Evolutionary conservation across 129 eudicot species (phyloP), one percentile per base, ranked within the genome.

Genomic region (Heracleum sosnowskyi): DNA sequence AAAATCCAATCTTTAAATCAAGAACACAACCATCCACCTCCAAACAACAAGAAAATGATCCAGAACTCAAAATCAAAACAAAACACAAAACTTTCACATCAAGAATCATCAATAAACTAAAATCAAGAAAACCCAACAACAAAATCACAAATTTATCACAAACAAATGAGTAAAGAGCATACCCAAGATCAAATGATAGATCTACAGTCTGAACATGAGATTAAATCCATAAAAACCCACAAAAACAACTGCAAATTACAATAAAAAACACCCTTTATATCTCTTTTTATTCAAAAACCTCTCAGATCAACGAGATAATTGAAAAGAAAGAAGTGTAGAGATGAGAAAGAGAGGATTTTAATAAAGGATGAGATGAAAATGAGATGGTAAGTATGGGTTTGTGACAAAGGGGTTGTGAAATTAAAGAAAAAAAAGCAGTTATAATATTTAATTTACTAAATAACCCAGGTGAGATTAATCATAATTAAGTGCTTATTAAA

Each of bases 181-280:
- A 79, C 76, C 76, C 85, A 83, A 80, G 84, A 83, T 75, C 31
- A 44, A 72, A 78, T 34, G 33, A 75, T 46, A 74, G 89, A 86
- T 86, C 89, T 81, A 78, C 51, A 39, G 79, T 81, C 78, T 69
- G 76, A 26, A 36, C 31, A 22, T 36, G 29, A 36, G 15, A 69
- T 34, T 17, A 33, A 34, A 70, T 40, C 26, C 41, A 70, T 34
- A 64, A 64, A 64, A 64, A 64, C 22, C 22, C 39, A 11, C 3
- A 64, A 2, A 64, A 64, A 29, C 7, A 33, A 5, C 37, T 64
- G 36, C 71, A 64, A 64, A 64, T 64, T 0, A 64, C 42, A 70
- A 70, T 70, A 18, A 70, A 11, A 36, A 36, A 35, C 42, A 35
- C 45, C 28, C 45, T 47, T 37, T 28, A 13, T 69, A 34, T 69